Base-by-base conservation (phyloP, 2,329 filamentous ascomycete genomes). In the Penicillium sumatraense region DNA sequence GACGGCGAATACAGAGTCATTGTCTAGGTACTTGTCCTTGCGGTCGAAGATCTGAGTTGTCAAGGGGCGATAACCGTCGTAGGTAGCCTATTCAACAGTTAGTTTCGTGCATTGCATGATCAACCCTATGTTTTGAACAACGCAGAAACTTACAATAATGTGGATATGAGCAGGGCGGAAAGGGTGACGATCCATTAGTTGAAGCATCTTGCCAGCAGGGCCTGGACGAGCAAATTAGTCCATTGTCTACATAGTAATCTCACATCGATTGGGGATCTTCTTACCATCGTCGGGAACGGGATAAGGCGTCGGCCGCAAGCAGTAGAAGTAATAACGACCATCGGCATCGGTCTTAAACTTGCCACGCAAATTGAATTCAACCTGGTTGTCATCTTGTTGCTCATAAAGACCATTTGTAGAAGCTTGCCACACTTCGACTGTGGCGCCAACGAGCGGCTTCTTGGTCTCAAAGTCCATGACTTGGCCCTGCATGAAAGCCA, bases 381-480 rank as follows among this genome's bases (percentile, higher is more conserved):
- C 79, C 75, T 92, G 89, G 1, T 83, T 75, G 0, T 82, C 77
- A 61, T 92, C 89, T 73, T 92, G 89, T 73, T 91, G 88, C 75
- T 91, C 89, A 61, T 88, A 88, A 47, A 81, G 54, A 79, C 83
- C 83, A 66, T 93, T 93, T 27, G 90, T 89, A 0, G 85, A 89
- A 0, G 89, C 89, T 68, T 93, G 87, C 90, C 90, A 95, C 49
- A 93, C 82, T 67, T 93, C 90, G 31, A 95, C 81, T 20, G 84
- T 80, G 1, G 89, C 89, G 56, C 81, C 80, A 16, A 82, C 79
- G 41, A 93, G 78, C 0, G 88, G 87, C 72, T 84, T 76, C 50
- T 86, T 85, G 0, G 87, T 90, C 27, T 67, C 71, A 47, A 83
- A 84, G 68, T 84, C 78, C 21, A 82, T 69, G 1, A 88, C 81